Conservation (phyloP, 192 early-diverging fungal genomes). For the Backusella westeae region DNA sequence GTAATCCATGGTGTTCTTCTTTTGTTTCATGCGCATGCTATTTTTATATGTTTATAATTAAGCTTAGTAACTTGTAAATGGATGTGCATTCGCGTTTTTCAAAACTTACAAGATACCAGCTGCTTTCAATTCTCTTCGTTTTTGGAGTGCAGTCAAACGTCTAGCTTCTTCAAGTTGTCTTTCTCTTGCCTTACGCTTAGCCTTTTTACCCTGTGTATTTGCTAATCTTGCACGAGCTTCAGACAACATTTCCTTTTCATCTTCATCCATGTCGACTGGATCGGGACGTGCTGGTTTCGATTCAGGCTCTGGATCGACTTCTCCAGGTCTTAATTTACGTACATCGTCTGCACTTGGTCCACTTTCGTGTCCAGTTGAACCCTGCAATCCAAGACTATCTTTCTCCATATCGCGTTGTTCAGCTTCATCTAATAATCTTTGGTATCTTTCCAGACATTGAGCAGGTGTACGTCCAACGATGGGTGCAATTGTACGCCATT, state of each 20-base stretch:
- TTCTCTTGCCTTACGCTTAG: constrained; percentile 98
- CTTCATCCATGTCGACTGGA: constrained; percentile 99
- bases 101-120: constrained; percentile 84
- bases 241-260: constrained; percentile 99
- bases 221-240: constrained; percentile 97
- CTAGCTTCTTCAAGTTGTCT: constrained; percentile 95
- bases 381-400: constrained; percentile 56
- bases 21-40: constrained; percentile 58
- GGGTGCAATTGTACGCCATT: constrained; percentile 98
- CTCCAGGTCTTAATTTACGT: constrained; percentile 84
- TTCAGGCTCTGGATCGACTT: constrained; percentile 97
- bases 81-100: background rate
- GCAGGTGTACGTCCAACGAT: constrained; percentile 96
- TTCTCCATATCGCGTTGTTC: constrained; percentile 76
- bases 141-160: constrained; percentile 86
- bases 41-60: background rate
- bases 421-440: constrained; percentile 93
- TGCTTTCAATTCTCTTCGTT: constrained; percentile 93
- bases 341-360: constrained; percentile 86
- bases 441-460: constrained; percentile 97
- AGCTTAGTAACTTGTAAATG: background rate
- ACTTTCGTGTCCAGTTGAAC: constrained; percentile 61
- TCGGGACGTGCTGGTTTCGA: constrained; percentile 96
- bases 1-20: constrained; percentile 85
- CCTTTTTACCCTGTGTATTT: constrained; percentile 99